Evolutionary conservation across 768 basidiomycete genomes (phyloP).

Genomic region (Boletus vermiculosoides): DNA sequence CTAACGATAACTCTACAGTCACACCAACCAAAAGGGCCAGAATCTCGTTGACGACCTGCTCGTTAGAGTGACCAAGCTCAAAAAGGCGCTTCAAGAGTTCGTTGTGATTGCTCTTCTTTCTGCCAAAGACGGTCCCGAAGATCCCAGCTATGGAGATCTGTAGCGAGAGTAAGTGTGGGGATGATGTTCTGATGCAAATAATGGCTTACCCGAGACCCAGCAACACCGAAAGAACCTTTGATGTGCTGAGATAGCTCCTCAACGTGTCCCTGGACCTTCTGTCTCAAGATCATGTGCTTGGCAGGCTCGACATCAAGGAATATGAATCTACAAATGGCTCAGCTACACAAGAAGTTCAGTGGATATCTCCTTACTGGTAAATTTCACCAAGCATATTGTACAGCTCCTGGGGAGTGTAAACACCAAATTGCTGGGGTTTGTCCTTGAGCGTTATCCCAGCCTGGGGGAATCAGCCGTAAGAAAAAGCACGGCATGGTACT

Average conservation of each 20-base stretch:
- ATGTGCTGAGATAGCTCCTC: conserved; percentile 56
- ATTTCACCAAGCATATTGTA: conserved; percentile 66
- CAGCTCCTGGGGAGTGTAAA: conserved; percentile 60
- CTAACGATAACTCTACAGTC: conserved; percentile 67
- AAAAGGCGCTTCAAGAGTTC: conserved; percentile 58
- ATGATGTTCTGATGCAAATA: background rate
- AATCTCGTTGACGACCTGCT: conserved; percentile 66
- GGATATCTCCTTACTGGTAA: conserved; percentile 49
- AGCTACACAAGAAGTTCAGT: background rate
- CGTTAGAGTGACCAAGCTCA: conserved; percentile 52
- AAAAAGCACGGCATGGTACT: background rate
- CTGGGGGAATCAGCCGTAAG: conserved; percentile 36
- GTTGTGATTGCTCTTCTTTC: conserved; percentile 40
- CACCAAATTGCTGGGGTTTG: conserved; percentile 49
- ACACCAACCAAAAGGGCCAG: conserved; percentile 68
- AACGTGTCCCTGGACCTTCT: conserved; percentile 51
- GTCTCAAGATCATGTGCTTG: conserved; percentile 54
- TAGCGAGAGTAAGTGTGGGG: background rate
- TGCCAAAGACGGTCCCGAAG: conserved; percentile 50
- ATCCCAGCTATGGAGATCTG: conserved; percentile 40
- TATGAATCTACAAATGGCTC: conserved; percentile 50
- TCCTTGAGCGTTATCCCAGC: conserved; percentile 72
- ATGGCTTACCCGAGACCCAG: conserved; percentile 42
- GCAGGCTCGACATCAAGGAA: conserved; percentile 70
- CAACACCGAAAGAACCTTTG: conserved; percentile 45